A percentile compares a stretch with the other conserved stretches of the same genome.
phyloP scores from a whole-genome alignment of 768 basidiomycete genomes.

The Leccinellum luteum region DNA sequence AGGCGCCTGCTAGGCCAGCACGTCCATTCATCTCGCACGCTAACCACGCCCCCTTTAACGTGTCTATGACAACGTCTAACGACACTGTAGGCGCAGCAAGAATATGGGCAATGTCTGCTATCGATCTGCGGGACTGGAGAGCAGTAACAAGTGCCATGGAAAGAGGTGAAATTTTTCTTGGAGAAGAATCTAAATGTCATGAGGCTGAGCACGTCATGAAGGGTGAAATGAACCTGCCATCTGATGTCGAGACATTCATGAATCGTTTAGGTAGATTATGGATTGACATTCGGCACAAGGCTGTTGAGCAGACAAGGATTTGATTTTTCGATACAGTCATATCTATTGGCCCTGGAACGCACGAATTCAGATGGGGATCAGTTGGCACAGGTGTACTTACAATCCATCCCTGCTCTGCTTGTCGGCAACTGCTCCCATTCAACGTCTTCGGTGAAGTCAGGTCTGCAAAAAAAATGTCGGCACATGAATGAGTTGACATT shows the following conservation, averaged over 20 bases:
- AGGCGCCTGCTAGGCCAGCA: slow-evolving; percentile 39
- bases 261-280: slow-evolving; percentile 43
- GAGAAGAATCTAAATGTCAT: slow-evolving; percentile 30
- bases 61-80: slow-evolving; percentile 42
- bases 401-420: slow-evolving; percentile 44
- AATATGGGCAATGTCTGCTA: slow-evolving; percentile 58
- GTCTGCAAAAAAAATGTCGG: slow-evolving; percentile 34
- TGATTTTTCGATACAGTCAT: slow-evolving; percentile 58
- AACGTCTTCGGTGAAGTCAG: slow-evolving; percentile 48
- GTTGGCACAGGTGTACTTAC: slow-evolving; percentile 35
- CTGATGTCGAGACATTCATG: slow-evolving; percentile 6
- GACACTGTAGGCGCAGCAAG: slow-evolving; percentile 45
- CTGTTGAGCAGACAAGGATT: slow-evolving; percentile 51
- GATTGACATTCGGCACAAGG: slow-evolving; percentile 43
- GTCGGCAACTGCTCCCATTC: slow-evolving; percentile 46
- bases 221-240: slow-evolving; percentile 14
- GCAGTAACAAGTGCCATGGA: slow-evolving; percentile 34
- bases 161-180: slow-evolving; percentile 20
- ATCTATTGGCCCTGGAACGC: slow-evolving; percentile 52
- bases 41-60: slow-evolving; percentile 45
- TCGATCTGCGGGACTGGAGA: slow-evolving; percentile 49
- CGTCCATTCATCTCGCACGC: slow-evolving; percentile 43
- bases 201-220: slow-evolving; percentile 9
- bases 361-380: background rate
- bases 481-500: background rate